Conservation (phyloP, 371 early-diverging fungal genomes). For the Actinomucor elegans region DNA sequence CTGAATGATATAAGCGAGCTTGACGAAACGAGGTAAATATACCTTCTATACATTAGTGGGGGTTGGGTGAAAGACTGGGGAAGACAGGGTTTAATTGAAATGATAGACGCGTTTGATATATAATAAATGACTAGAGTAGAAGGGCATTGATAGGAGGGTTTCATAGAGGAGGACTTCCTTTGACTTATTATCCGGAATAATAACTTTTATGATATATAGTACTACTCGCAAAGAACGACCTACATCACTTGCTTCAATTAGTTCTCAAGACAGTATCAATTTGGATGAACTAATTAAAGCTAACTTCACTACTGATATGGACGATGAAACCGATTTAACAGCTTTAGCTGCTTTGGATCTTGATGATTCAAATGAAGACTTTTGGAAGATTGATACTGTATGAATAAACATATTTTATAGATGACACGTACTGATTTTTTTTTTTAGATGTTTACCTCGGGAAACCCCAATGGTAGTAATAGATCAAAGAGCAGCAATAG, state of each 20-base stretch:
- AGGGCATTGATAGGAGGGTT: neutral
- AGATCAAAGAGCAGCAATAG: slow-evolving; percentile 10
- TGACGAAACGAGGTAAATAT: slow-evolving; percentile 5
- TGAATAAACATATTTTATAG: neutral
- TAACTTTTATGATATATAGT: neutral
- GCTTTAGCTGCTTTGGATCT: slow-evolving; percentile 41
- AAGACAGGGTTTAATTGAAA: slow-evolving; percentile 6
- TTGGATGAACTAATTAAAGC: slow-evolving; percentile 44
- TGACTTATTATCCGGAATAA: neutral
- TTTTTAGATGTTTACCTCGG: neutral
- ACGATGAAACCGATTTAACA: slow-evolving; percentile 44
- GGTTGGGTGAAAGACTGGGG: neutral
- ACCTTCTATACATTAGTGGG: neutral
- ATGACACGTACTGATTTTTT: neutral
- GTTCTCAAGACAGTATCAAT: slow-evolving; percentile 45
- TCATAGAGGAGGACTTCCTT: neutral
- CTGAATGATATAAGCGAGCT: neutral
- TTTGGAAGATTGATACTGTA: slow-evolving; percentile 47
- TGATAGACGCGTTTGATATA: neutral
- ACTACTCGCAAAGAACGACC: slow-evolving; percentile 22
- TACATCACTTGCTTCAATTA: slow-evolving; percentile 36
- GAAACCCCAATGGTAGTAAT: no score
- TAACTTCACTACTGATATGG: slow-evolving; percentile 39
- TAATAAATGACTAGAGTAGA: neutral
- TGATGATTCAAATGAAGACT: slow-evolving; percentile 48